A percentile compares a stretch with the other conserved stretches of the same genome.
phyloP scores from a whole-genome alignment of 2,329 filamentous ascomycete species.

The Diaporthe sp. region DNA sequence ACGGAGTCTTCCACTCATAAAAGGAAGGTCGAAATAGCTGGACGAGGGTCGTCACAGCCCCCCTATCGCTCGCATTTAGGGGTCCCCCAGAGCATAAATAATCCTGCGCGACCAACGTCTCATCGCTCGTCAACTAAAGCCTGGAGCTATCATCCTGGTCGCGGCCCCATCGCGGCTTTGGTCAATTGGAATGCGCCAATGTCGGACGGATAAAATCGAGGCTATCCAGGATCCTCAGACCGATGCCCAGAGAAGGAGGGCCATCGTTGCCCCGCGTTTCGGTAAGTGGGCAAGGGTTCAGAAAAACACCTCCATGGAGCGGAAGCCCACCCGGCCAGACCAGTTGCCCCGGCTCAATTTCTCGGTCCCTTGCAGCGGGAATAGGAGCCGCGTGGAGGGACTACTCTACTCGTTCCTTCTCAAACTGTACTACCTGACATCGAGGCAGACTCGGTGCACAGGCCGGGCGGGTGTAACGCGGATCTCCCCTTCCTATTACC shows the following conservation, averaged over 20 bases:
- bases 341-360: not conserved
- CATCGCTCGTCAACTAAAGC: not conserved
- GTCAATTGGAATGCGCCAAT: not conserved
- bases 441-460: not conserved
- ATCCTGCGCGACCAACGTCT: conserved; percentile 21
- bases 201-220: conserved; percentile 19
- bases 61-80: not conserved
- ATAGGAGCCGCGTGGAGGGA: not conserved
- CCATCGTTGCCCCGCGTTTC: conserved; percentile 26
- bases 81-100: conserved; percentile 27
- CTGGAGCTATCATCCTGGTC: conserved; percentile 25
- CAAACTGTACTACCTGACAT: not conserved
- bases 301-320: not conserved
- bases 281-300: conserved; percentile 19
- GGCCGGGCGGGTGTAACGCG: conserved; percentile 12
- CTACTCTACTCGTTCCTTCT: not conserved
- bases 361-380: conserved; percentile 15
- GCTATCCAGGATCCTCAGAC: conserved; percentile 22
- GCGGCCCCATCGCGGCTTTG: not conserved
- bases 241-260: conserved; percentile 3
- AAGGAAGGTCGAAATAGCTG: not conserved
- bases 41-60: not conserved
- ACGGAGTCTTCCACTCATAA: not conserved
- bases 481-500: conserved; percentile 22
- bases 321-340: conserved; percentile 13